Evolutionary conservation across 345 rosid species (phyloP), one percentile per base, ranked within the genome.

Genomic region (Salix udensis): DNA sequence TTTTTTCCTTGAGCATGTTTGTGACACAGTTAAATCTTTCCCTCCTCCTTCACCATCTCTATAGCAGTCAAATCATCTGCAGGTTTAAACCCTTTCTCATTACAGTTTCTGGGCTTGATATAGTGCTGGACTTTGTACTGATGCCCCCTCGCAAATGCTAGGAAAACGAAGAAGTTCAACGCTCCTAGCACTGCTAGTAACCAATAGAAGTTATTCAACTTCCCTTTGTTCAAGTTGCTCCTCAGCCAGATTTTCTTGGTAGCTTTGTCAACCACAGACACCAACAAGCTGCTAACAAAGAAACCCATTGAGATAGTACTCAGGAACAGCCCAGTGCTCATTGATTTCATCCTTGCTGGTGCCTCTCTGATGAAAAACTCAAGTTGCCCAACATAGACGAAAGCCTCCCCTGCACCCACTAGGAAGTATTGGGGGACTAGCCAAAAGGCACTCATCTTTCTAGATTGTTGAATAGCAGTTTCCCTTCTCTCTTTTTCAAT

Each of bases 321-420:
- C 4, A 95, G 83, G 72, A 95, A 93, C 15, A 95, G 85, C 36
- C 98, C 97, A 0, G 98, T 95, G 88, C 98, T 95, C 96, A 90
- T 91, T 6, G 98, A 90, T 78, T 95, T 95, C 97, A 95, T 92
- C 77, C 93, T 85, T 70, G 88, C 96, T 1, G 97, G 97, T 46
- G 97, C 95, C 81, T 92, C 97, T 50, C 93, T 85, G 55, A 93
- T 91, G 83, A 95, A 95, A 82, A 92, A 95, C 87, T 95, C 97
- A 31, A 95, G 97, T 31, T 95, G 94, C 68, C 98, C 97, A 19
- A 91, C 97, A 26, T 95, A 92, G 42, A 88, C 96, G 77, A 95
- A 95, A 10, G 97, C 97, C 71, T 95, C 98, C n/a, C 97, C 98
- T 0, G 94, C 89, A 48, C 97, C 98, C 11, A 92, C 97, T 4